Evolutionary conservation across 2,329 filamentous ascomycete species (phyloP).

Genomic region (Calonectria pseudoturangicola): DNA sequence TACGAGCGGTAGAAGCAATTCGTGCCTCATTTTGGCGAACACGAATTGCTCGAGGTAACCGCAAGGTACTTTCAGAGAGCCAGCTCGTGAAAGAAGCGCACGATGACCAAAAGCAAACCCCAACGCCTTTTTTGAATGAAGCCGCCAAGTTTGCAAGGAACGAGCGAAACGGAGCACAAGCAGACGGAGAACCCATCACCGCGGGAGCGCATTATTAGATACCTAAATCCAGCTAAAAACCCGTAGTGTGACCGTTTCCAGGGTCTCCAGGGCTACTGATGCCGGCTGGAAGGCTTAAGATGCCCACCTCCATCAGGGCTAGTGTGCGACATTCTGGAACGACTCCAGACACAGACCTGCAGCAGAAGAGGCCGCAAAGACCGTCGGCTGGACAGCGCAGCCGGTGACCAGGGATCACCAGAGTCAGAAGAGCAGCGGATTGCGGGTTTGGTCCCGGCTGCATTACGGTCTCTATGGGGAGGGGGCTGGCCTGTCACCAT

Average conservation of each 20-base stretch:
- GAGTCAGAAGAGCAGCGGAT: not conserved
- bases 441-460: conserved; percentile 2
- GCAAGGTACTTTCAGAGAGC: conserved; percentile 17
- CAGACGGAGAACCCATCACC: not conserved
- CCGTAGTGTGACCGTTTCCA: conserved; percentile 3
- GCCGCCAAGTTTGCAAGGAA: not conserved
- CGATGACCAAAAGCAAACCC: not conserved
- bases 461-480: conserved; percentile 1
- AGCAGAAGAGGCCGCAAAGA: conserved; percentile 17
- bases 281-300: conserved; percentile 1
- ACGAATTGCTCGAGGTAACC: not conserved
- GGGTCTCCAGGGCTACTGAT: conserved; percentile 7
- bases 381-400: conserved; percentile 18
- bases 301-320: conserved; percentile 24
- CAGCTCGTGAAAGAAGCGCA: conserved; percentile 27
- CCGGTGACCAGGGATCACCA: not conserved
- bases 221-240: conserved; percentile 30
- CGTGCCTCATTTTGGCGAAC: conserved; percentile 36
- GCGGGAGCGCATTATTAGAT: conserved; percentile 25
- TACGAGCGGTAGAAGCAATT: conserved; percentile 31
- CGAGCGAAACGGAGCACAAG: conserved; percentile 28
- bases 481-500: conserved; percentile 13
- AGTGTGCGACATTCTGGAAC: conserved; percentile 37
- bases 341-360: conserved; percentile 20
- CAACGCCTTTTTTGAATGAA: not conserved